phyloP scores from a whole-genome alignment of 2,329 filamentous ascomycete genomes.

The Penicillium freii region DNA sequence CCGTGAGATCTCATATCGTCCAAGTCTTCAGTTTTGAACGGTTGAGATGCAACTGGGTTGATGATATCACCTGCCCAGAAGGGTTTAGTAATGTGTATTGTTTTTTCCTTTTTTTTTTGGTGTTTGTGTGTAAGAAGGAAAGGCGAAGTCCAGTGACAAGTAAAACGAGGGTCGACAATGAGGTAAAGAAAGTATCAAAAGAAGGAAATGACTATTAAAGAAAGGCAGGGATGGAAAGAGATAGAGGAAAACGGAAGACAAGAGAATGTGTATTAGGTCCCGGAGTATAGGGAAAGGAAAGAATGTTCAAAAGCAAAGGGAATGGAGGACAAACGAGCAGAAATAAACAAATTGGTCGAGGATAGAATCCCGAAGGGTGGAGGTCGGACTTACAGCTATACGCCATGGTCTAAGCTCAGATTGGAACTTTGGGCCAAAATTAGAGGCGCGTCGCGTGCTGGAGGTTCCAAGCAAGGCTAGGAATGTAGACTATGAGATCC shows the following conservation, averaged over 20 bases:
- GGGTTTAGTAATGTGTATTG: conserved; percentile 9
- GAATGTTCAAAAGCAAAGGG: conserved; percentile 31
- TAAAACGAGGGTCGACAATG: conserved; percentile 3
- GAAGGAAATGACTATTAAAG: not conserved
- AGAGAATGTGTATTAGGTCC: conserved; percentile 18
- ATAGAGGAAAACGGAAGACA: conserved; percentile 20
- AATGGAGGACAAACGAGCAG: conserved; percentile 38
- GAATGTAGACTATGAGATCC: conserved; percentile 42
- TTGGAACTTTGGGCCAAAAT: conserved; percentile 19
- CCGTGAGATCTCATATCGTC: conserved; percentile 42
- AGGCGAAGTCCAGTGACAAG: conserved; percentile 9
- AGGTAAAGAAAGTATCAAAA: conserved; percentile 8
- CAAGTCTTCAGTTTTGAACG: conserved; percentile 30
- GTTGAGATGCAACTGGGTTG: conserved; percentile 27
- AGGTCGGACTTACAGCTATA: conserved; percentile 40
- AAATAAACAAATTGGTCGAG: conserved; percentile 41
- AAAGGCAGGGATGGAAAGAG: conserved; percentile 22
- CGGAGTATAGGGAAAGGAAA: conserved; percentile 21
- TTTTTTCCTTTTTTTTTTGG: no score
- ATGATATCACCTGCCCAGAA: conserved; percentile 30
- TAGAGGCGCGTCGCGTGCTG: conserved; percentile 39
- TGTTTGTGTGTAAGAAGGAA: not conserved
- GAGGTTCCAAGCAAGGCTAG: conserved; percentile 40
- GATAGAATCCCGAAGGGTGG: conserved; percentile 31
- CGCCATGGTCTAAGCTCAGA: conserved; percentile 36